Evolutionary conservation across 2,329 filamentous ascomycete genomes (phyloP).

Genomic region (Hypocrella siamensis): DNA sequence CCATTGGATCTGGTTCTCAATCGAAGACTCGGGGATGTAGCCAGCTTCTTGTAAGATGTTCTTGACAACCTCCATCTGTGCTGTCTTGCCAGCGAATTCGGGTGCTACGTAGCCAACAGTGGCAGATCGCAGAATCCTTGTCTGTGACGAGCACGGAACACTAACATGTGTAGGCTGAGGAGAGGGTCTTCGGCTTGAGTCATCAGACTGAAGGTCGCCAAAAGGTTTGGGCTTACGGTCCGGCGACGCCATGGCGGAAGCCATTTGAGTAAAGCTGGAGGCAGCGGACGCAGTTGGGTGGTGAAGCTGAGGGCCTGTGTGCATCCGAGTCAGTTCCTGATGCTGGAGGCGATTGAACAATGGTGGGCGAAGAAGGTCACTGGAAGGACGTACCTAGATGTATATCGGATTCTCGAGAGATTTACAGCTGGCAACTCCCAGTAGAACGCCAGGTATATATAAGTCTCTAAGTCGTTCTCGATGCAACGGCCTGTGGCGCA

Average conservation of each 20-base stretch:
- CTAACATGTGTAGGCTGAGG: conserved; percentile 79
- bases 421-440: too few relatives aligned
- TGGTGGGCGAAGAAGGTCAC: too few relatives aligned
- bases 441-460: too few relatives aligned
- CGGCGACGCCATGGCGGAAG: conserved; percentile 14
- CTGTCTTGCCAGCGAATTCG: conserved; percentile 80
- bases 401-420: too few relatives aligned
- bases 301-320: too few relatives aligned
- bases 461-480: too few relatives aligned
- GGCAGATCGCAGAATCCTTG: conserved; percentile 63
- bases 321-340: too few relatives aligned
- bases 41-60: conserved; percentile 60
- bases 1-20: conserved; percentile 80
- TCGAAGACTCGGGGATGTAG: conserved; percentile 72
- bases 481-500: too few relatives aligned
- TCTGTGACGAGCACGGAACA: conserved; percentile 40
- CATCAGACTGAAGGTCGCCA: conserved; percentile 22
- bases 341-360: too few relatives aligned
- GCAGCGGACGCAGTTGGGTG: too few relatives aligned
- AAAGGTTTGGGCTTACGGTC: conserved; percentile 24
- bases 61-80: conserved; percentile 84
- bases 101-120: conserved; percentile 91
- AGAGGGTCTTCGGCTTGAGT: conserved; percentile 52
- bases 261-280: not conserved
- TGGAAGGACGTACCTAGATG: too few relatives aligned